Evolutionary conservation across 208 protist genomes (phyloP), one percentile per base, ranked within the genome.

Genomic region (Plasmodiophora brassicae): DNA sequence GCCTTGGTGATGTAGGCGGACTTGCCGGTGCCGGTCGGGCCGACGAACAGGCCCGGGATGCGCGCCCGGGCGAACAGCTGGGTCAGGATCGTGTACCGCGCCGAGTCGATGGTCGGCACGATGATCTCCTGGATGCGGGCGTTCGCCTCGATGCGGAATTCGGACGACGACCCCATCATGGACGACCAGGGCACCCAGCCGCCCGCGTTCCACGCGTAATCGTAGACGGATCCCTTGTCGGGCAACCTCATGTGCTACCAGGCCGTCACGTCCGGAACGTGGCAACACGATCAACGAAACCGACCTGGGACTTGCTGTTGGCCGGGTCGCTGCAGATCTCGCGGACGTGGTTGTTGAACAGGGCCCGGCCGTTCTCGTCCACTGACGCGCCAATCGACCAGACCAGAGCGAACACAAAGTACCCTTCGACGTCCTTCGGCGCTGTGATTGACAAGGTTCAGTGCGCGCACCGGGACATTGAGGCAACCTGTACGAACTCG

Each of bases 11-110:
- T 92, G 39, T 97, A 90, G n/a, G 98, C 93, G 54, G 96, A 97
- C 92, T 99, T 99, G 46, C 96, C 97, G 0, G 97, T 99, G 38
- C 97, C 97, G 0, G 97, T 99, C 1, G 96, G 97, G 8, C 97
- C 97, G 88, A 97, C 97, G 90, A 93, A 96, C 1, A 99, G 95
- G 0, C 96, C 95, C 89, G 97, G 94, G 86, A 95, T 95, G 54
- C 93, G 94, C 65, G 96, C 92, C 46, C 91, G 87, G 1, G 98
- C 89, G 8, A 99, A 94, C n/a, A 96, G 89, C n/a, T 96, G 92
- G 50, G 98, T 94, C 46, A 98, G 92, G 89, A 94, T 97, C 90
- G 97, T 97, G 93, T 97, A 98, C 39, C 97, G 95, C 28, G 96
- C 93, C 43, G 97, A 95, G 88, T 99, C 97, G 38, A 96, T 93